These are phyloP conservation scores for Trichosporon inkin DNA, from an alignment of 1,284 basidiomycete species.

Conservation along the genomic window DNA sequence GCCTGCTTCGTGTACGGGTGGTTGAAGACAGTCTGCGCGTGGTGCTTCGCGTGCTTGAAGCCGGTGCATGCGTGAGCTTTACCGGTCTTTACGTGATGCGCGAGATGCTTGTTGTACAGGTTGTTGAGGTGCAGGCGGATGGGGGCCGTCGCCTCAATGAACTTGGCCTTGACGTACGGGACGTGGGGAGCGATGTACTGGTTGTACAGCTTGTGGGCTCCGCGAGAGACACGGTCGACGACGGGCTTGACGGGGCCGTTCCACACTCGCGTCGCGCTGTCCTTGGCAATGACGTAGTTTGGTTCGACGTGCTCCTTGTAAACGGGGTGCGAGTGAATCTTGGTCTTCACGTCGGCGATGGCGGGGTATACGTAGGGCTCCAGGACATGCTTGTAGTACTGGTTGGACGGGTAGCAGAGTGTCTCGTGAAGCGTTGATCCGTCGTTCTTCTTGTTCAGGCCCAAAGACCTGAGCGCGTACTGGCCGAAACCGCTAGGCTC, in stretches of 20 bases:
- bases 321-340: constrained; percentile 26
- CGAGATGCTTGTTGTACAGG: constrained; percentile 26
- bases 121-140: constrained; percentile 29
- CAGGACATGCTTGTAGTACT: constrained; percentile 39
- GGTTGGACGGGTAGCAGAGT: constrained; percentile 45
- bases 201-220: constrained; percentile 35
- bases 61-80: constrained; percentile 24
- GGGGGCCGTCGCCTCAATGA: constrained; percentile 35
- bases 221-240: constrained; percentile 28
- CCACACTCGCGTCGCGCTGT: constrained; percentile 22
- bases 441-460: constrained; percentile 21
- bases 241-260: constrained; percentile 41
- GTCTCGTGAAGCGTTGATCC: constrained; percentile 34
- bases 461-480: constrained; percentile 36
- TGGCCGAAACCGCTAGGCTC: constrained; percentile 28
- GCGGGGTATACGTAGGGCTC: constrained; percentile 38
- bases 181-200: constrained; percentile 44
- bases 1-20: constrained; percentile 39
- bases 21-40: constrained; percentile 27
- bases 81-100: constrained; percentile 32
- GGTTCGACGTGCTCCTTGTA: constrained; percentile 35
- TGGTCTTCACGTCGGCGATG: constrained; percentile 28
- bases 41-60: constrained; percentile 18
- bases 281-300: constrained; percentile 17
- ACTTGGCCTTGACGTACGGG: constrained; percentile 35